These are phyloP conservation scores for Ophiosphaerella herpotricha DNA, from an alignment of 2,329 filamentous ascomycete genomes.

Conservation along the genomic window DNA sequence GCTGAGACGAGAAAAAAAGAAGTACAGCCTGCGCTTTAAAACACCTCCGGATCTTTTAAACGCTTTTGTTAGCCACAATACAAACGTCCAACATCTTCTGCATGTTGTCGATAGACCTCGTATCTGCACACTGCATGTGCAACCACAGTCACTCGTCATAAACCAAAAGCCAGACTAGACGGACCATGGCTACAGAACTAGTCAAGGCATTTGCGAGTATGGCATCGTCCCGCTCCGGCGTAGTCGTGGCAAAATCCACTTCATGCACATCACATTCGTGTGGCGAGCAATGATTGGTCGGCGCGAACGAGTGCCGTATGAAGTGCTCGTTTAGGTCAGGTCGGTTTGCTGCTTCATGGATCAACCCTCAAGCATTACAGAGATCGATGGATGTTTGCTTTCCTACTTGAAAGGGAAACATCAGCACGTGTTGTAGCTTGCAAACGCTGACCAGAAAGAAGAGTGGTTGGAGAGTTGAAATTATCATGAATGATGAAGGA, in stretches of 20 bases:
- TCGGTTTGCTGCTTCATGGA: slow-evolving; percentile 14
- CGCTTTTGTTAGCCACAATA: too few relatives aligned
- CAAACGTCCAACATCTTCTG: too few relatives aligned
- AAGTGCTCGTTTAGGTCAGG: slow-evolving; percentile 9
- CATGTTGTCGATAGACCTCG: background rate
- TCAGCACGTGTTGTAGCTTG: background rate
- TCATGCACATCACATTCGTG: slow-evolving; percentile 7
- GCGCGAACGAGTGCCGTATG: background rate
- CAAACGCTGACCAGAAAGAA: background rate
- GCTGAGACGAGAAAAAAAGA: too few relatives aligned
- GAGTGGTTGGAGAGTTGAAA: background rate
- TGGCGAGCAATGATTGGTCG: slow-evolving; percentile 11
- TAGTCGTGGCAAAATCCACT: background rate
- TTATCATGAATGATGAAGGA: too few relatives aligned
- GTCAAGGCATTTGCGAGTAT: background rate
- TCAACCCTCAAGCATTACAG: slow-evolving; percentile 21
- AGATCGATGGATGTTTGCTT: slow-evolving; percentile 12
- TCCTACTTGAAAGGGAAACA: slow-evolving; percentile 14
- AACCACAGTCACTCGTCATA: background rate
- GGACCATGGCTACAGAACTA: background rate
- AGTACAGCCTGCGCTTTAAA: too few relatives aligned
- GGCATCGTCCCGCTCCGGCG: background rate
- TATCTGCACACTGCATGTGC: background rate
- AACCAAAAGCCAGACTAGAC: background rate
- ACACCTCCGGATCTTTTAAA: too few relatives aligned